These are phyloP conservation scores for Cladorrhinum samala DNA, from an alignment of 495 filamentous ascomycete genomes.

Conservation along the genomic window DNA sequence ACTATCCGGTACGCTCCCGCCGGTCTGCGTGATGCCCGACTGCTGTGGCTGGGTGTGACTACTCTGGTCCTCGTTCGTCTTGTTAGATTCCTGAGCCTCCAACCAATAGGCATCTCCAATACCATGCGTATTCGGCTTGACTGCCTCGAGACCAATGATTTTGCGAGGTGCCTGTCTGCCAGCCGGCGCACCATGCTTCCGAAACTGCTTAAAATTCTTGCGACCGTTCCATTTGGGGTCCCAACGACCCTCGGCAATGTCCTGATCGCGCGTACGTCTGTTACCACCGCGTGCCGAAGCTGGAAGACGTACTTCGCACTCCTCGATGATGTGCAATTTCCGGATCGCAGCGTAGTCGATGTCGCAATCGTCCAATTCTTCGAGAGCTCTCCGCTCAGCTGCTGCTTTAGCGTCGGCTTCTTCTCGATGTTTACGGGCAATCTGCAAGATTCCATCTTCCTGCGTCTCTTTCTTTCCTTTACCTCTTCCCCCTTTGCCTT, in stretches of 20 bases:
- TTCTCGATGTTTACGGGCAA: constrained; percentile 61
- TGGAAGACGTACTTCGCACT: constrained; percentile 57
- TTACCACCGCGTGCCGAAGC: constrained; percentile 2
- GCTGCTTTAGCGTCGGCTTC: constrained; percentile 57
- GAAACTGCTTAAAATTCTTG: constrained; percentile 94
- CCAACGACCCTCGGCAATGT: constrained; percentile 61
- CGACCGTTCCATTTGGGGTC: constrained; percentile 89
- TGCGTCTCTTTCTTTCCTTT: constrained; percentile 43
- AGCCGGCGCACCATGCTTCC: constrained; percentile 50
- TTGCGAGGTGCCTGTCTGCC: constrained; percentile 48
- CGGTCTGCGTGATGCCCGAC: not conserved
- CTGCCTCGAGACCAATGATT: constrained; percentile 75
- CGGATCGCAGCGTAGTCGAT: constrained; percentile 67
- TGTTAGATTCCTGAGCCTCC: constrained; percentile 36
- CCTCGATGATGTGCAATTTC: constrained; percentile 70
- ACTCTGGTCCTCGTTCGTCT: constrained; percentile 22
- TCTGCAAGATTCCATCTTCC: constrained; percentile 61
- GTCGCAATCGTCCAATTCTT: constrained; percentile 45
- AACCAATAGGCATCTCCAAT: constrained; percentile 82
- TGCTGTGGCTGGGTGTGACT: constrained; percentile 15
- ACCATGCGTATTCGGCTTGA: constrained; percentile 70
- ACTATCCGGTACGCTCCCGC: not conserved
- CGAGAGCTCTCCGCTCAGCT: constrained; percentile 53
- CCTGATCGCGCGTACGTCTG: constrained; percentile 33
- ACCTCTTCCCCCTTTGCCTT: constrained; percentile 25